Evolutionary conservation across 352 stramenopile species (phyloP).

Genomic region (Phytophthora tubulina): DNA sequence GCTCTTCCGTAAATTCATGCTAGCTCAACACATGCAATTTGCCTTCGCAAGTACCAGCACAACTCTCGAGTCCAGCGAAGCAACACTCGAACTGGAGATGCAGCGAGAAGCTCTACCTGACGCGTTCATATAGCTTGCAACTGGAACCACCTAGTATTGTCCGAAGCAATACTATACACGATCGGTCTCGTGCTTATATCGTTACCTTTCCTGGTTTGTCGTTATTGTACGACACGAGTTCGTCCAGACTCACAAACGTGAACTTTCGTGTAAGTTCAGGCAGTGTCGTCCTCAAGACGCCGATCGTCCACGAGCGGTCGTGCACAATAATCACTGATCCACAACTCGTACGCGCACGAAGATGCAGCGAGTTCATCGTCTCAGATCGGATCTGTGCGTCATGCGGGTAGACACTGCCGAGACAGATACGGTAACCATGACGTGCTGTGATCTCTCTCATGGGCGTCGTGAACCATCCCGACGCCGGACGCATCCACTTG

Average conservation of each 20-base stretch:
- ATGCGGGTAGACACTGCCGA: slow-evolving; percentile 89
- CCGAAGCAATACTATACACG: slow-evolving; percentile 1
- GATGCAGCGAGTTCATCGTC: slow-evolving; percentile 68
- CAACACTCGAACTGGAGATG: slow-evolving; percentile 6
- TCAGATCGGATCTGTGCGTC: slow-evolving; percentile 86
- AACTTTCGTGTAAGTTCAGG: slow-evolving; percentile 64
- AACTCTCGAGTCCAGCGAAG: slow-evolving; percentile 13
- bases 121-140: slow-evolving; percentile 31
- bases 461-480: slow-evolving; percentile 84
- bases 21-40: slow-evolving; percentile 63
- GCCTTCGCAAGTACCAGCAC: slow-evolving; percentile 11
- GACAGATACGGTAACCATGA: slow-evolving; percentile 87
- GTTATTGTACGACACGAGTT: slow-evolving; percentile 53
- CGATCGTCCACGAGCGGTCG: slow-evolving; percentile 83
- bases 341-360: slow-evolving; percentile 62
- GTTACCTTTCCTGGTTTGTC: slow-evolving; percentile 30
- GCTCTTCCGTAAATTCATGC: slow-evolving; percentile 67
- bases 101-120: slow-evolving; percentile 12
- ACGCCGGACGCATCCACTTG: slow-evolving; percentile 86
- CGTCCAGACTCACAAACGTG: slow-evolving; percentile 74
- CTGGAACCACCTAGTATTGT: neutral
- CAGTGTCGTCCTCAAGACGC: slow-evolving; percentile 69
- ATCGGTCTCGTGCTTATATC: slow-evolving; percentile 13
- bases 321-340: slow-evolving; percentile 89
- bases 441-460: slow-evolving; percentile 79